Percentiles rank a stretch among this genome's conserved stretches.
These are phyloP conservation scores for Blastocystis sp. DNA, from an alignment of 352 stramenopile genomes.

Conservation along the genomic window DNA sequence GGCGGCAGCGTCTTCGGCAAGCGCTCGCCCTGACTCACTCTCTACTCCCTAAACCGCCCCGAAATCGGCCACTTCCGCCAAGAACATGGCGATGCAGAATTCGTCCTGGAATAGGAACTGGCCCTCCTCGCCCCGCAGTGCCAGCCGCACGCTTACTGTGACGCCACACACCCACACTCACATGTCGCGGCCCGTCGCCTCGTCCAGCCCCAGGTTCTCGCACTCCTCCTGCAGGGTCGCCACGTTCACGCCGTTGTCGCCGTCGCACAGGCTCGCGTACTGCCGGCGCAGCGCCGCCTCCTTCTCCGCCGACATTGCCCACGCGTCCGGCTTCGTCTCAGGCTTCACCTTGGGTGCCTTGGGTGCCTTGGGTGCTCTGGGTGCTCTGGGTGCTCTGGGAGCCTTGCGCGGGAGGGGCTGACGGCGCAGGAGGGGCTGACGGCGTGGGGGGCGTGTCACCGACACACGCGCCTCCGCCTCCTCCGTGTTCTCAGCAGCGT, in stretches of 20 bases:
- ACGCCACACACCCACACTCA: neutral
- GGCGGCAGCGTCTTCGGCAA: constrained; percentile 2
- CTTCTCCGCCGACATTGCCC: neutral
- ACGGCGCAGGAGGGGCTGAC: too few species aligned
- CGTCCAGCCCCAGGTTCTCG: constrained; percentile 22
- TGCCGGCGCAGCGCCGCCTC: neutral
- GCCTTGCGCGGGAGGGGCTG: too few species aligned
- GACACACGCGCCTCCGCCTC: too few species aligned
- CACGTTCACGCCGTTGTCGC: neutral
- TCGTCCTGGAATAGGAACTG: constrained; percentile 1
- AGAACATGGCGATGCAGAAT: constrained; percentile 25
- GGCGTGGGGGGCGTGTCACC: too few species aligned
- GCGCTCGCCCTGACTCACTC: constrained; percentile 3
- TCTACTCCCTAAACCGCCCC: neutral
- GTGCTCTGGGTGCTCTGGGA: too few species aligned
- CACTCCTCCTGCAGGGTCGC: neutral
- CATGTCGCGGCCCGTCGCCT: constrained; percentile 27
- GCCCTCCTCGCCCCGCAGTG: neutral
- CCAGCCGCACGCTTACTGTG: neutral
- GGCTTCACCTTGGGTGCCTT: too few species aligned
- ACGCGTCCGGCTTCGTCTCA: neutral
- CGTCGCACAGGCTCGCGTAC: neutral
- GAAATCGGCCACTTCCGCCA: neutral
- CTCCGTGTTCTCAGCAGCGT: too few species aligned
- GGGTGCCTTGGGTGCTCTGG: too few species aligned